These are phyloP conservation scores for Fraxinus dipetala DNA, from an alignment of 305 asterid species.

Conservation along the genomic window DNA sequence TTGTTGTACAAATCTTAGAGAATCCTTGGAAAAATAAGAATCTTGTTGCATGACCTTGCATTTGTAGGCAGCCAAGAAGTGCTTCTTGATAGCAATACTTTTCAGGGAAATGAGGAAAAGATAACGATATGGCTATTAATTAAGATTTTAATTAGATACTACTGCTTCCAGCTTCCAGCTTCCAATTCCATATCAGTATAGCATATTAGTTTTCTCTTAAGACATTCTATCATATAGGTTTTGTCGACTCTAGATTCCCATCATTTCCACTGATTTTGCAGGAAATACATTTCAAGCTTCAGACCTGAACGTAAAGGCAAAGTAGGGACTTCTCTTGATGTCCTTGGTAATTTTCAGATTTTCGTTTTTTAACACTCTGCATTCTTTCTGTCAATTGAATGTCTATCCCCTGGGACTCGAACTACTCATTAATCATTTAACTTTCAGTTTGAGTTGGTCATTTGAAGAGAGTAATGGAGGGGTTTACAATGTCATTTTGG, in stretches of 20 bases:
- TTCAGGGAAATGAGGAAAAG: neutral
- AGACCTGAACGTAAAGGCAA: conserved; percentile 63
- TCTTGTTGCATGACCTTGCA: neutral
- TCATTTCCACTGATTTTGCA: conserved; percentile 30
- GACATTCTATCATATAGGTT: neutral
- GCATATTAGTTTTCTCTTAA: neutral
- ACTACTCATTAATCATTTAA: neutral
- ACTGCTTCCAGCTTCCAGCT: neutral
- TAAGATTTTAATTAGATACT: neutral
- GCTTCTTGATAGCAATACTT: neutral
- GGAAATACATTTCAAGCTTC: conserved; percentile 69
- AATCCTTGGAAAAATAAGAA: neutral
- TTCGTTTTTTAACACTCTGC: conserved; percentile 2
- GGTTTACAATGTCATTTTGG: neutral
- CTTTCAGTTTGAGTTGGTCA: conserved; percentile 5
- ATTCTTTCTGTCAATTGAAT: neutral
- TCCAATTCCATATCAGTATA: neutral
- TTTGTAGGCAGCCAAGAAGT: neutral
- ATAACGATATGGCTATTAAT: neutral
- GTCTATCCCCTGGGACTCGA: neutral
- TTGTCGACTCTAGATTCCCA: neutral
- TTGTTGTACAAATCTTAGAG: neutral
- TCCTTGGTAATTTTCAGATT: conserved; percentile 45
- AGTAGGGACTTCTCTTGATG: conserved; percentile 55
- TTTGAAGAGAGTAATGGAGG: conserved; percentile 14